These are phyloP conservation scores for Aspergillus udagawae DNA, from an alignment of 2,329 filamentous ascomycete genomes.

Conservation along the genomic window DNA sequence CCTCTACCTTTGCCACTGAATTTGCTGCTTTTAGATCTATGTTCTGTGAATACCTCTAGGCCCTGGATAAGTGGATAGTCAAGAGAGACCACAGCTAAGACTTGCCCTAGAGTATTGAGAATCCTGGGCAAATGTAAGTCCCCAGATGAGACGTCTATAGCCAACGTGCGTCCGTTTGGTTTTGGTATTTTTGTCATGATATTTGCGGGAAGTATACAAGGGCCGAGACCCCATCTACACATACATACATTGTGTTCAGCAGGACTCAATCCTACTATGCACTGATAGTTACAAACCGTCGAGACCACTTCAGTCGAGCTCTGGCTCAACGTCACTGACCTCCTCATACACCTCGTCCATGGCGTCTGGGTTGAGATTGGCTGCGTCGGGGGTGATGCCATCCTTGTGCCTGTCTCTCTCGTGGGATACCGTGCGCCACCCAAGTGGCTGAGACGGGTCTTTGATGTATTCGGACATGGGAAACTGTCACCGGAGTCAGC, in stretches of 20 bases:
- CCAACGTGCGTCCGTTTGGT: neutral
- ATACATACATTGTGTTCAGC: neutral
- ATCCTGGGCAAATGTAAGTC: too few species aligned
- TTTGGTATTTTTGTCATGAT: neutral
- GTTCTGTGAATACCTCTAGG: too few species aligned
- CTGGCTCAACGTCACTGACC: constrained; percentile 38
- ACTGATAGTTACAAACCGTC: neutral
- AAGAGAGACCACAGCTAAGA: too few species aligned
- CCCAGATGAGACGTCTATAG: neutral
- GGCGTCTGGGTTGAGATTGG: constrained; percentile 43
- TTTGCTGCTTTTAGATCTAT: too few species aligned
- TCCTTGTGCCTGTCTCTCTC: constrained; percentile 41
- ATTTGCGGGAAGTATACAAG: neutral
- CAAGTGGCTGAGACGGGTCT: constrained; percentile 48
- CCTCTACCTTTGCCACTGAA: too few species aligned
- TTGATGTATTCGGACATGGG: constrained; percentile 64
- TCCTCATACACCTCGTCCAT: constrained; percentile 43
- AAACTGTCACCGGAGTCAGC: constrained; percentile 42
- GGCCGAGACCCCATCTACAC: neutral
- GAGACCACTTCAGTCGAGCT: constrained; percentile 6
- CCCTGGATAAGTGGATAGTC: too few species aligned
- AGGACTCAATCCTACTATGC: neutral
- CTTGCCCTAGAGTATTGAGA: too few species aligned
- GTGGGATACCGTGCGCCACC: constrained; percentile 57
- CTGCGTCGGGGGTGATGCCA: constrained; percentile 34